phyloP scores from a whole-genome alignment of 2,329 filamentous ascomycete species.

The Beauveria medogensis region DNA sequence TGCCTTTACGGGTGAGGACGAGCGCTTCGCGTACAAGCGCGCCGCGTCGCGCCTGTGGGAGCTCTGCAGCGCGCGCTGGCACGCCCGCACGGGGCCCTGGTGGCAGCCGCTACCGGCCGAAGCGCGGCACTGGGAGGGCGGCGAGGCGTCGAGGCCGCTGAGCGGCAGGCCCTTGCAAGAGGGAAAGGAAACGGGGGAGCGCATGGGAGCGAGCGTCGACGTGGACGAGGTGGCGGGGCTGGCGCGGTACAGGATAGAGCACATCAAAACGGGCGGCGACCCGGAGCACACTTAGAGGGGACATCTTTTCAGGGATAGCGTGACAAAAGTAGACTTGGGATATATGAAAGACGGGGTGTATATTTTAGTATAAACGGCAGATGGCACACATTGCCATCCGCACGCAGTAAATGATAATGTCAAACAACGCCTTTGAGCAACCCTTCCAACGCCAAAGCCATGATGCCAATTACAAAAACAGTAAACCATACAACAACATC shows the following conservation, averaged over 20 bases:
- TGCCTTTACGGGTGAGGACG: constrained; percentile 72
- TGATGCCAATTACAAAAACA: background rate
- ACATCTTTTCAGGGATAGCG: background rate
- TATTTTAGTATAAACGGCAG: background rate
- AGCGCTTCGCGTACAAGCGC: constrained; percentile 72
- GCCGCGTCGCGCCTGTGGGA: constrained; percentile 75
- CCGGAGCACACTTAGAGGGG: background rate
- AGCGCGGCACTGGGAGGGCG: constrained; percentile 58
- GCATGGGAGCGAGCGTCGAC: constrained; percentile 26
- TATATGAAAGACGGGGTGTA: background rate
- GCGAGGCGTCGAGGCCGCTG: constrained; percentile 19
- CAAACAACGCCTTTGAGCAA: background rate
- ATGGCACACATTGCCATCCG: background rate
- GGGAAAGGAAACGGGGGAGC: constrained; percentile 18
- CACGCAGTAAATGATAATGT: background rate
- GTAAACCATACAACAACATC: background rate
- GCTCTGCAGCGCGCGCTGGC: constrained; percentile 67
- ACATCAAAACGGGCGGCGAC: constrained; percentile 22
- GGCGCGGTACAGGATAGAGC: constrained; percentile 29
- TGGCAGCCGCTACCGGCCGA: constrained; percentile 61
- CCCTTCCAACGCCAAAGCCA: constrained; percentile 4
- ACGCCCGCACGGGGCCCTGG: constrained; percentile 56
- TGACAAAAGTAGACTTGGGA: background rate
- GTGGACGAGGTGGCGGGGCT: constrained; percentile 31
- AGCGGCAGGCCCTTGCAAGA: constrained; percentile 5